Base-by-base conservation (phyloP, 352 stramenopile genomes). In the Discostella stelligera region DNA sequence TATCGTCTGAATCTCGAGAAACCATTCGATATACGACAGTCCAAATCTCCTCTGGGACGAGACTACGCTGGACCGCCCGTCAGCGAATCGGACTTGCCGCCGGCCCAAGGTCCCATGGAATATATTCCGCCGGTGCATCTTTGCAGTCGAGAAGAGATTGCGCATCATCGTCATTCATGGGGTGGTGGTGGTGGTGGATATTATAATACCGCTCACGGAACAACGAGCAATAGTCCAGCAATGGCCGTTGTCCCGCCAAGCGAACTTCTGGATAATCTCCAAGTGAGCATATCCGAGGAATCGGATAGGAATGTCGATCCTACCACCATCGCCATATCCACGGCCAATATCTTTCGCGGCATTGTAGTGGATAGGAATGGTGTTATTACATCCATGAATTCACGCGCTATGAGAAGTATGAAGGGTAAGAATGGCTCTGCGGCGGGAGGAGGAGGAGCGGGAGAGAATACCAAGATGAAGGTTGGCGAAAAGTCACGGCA, bases 1-100 rank as follows among this genome's bases (percentile, higher is more conserved):
- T 91, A 91, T 62, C 87, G 85, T 30, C 65, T 91, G n/a, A 91
- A 91, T 37, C 71, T 91, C 6, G 82, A 91, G 53, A 76, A 71
- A 21, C 72, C 65, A 30, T 74, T 74, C 54, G 72, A 76, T 27
- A 71, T 80, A 20, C 54, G 32, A 37, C 48, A 46, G 3, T 44
- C 39, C 3, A 58, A 27, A 2, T 79, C 66, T 11, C 55, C 41
- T 4, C 58, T 71, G 6, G 41, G 44, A 3, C 53, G 71, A 25
- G 71, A 79, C 25, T 79, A 74, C 49, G 52, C 63, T 14, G 71
- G 71, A 53, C 59, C 59, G 4, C 64, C 71, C 14, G 66, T 79
- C 39, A 16, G 21, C 11, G 71, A 79, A 18, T 62, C 63, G 1
- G 71, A 79, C 32, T 18, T 79, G 7, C 71, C 71, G 0, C 71